Evolutionary conservation across 164 flowering plant genomes (phyloP), one percentile per base, ranked within the genome.

Genomic region (Nymphaea thermarum): DNA sequence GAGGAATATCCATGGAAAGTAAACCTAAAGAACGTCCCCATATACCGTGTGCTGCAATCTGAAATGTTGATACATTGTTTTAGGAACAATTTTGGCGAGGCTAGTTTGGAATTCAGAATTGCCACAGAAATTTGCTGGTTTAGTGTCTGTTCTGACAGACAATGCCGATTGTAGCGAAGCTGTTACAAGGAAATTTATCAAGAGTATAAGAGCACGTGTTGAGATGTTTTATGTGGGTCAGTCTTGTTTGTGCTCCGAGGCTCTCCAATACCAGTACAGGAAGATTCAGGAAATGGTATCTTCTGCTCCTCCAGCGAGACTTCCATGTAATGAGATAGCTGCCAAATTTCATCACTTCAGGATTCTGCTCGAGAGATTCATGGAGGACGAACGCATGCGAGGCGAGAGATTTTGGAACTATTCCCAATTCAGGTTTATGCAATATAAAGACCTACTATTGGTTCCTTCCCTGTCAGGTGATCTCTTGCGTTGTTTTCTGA

Each of bases 221-320:
- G 91, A 85, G 67, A 70, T 71, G 73, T 79, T 79, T 47, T 83
- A 83, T 76, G 87, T 85, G 57, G 89, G 83, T 36, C 86, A 87
- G 69, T 64, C 78, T 65, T 87, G 87, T 77, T 70, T 85, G 68
- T 75, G 83, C 51, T 87, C 88, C 89, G 89, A 84, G 62, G 88
- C 89, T n/a, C 64, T 61, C 2, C 64, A 61, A 6, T 36, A 61
- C n/a, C 64, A 61, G 4, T 61, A n/a, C 64, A 61, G 11, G 59
- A 84, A 76, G 71, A 82, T 87, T 63, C 79, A 83, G 69, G 77
- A 73, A 14, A 71, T 80, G 64, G 60, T 67, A n/a, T 12, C 18
- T 42, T 64, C 81, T 25, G 45, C 57, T 63, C 60, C 70, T 53
- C 57, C 65, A 45, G 71, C 66, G 53, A 73, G 75, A 4, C 45